Evolutionary conservation across 352 stramenopile genomes (phyloP), one percentile per base, ranked within the genome.

Genomic region (Pythium guiyangense): DNA sequence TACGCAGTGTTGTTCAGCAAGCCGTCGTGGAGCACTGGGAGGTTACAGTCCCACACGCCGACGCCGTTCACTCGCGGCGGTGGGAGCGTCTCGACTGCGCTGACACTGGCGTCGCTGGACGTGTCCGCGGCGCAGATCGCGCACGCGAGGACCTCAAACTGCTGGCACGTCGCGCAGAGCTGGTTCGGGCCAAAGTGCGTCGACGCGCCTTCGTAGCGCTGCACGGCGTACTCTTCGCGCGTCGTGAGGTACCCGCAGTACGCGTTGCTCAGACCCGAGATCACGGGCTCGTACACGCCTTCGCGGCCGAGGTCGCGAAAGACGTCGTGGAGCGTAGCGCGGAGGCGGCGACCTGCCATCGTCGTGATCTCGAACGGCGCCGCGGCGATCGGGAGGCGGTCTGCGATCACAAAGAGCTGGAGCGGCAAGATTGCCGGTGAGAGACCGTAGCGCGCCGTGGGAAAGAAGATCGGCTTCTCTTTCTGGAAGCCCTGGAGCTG

Each of bases 111-210:
- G 18, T 60, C 27, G 10, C 20, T 54, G 8, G 63, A 69, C 5
- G 50, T 39, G 3, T 18, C 18, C 1, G 48, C 52, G 20, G 62
- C 22, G 39, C 62, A 66, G 27, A 84, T 51, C 2, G 40, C 56
- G 14, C 66, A 52, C 3, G 76, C 68, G 12, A 96, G 69, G 8
- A 76, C 68, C 27, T 91, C 78, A 59, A 96, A 91, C 58, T 93
- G 77, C 57, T 96, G 82, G 31, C 82, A 77, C 10, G 83, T 89
- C 14, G 83, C 86, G 27, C 70, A 69, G 17, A 96, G 69, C 57
- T 96, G 85, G 48, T 95, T 95, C 0, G 85, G 85, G 6, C 86
- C 86, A 44, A 95, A 96, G 59, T 94, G 84, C 29, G 85, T 96
- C 20, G 84, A 96, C 14, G 86, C 85, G n/a, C 86, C 86, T 79